Percentiles rank a stretch among this genome's conserved stretches.
Evolutionary conservation across 2,329 filamentous ascomycete species (phyloP).

Genomic region (Ilyonectria robusta): DNA sequence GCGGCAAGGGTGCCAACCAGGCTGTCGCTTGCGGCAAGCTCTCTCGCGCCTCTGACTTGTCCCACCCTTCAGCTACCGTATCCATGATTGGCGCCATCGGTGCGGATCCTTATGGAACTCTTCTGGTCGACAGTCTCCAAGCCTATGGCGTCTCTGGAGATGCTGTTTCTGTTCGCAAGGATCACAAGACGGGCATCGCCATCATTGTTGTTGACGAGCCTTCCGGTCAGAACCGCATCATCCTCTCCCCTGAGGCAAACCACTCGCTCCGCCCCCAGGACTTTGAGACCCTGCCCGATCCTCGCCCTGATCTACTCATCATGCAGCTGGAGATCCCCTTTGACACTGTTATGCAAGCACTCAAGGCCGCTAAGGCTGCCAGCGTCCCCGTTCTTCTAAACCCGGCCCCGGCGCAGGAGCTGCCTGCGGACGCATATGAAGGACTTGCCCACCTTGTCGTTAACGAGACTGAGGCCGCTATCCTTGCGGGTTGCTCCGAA

Average conservation of each 20-base stretch:
- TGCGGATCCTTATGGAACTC: constrained; percentile 74
- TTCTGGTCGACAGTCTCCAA: constrained; percentile 71
- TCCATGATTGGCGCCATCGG: constrained; percentile 84
- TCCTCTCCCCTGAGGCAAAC: constrained; percentile 82
- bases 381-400: constrained; percentile 82
- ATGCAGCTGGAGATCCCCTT: constrained; percentile 86
- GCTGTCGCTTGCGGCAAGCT: constrained; percentile 90
- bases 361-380: constrained; percentile 64
- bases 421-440: constrained; percentile 77
- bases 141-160: constrained; percentile 74
- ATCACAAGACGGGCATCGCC: constrained; percentile 76
- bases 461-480: constrained; percentile 90
- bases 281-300: constrained; percentile 52
- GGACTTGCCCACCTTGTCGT: constrained; percentile 85
- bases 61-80: constrained; percentile 61
- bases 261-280: constrained; percentile 58
- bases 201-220: constrained; percentile 83
- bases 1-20: constrained; percentile 97
- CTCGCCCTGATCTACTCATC: constrained; percentile 74
- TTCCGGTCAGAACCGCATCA: constrained; percentile 82
- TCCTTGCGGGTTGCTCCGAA: constrained; percentile 73
- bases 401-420: constrained; percentile 80
- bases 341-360: constrained; percentile 73
- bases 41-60: constrained; percentile 66
- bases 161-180: constrained; percentile 62